These are phyloP conservation scores for Mycosphaerella sp. DNA, from an alignment of 2,329 filamentous ascomycete species.

Conservation along the genomic window DNA sequence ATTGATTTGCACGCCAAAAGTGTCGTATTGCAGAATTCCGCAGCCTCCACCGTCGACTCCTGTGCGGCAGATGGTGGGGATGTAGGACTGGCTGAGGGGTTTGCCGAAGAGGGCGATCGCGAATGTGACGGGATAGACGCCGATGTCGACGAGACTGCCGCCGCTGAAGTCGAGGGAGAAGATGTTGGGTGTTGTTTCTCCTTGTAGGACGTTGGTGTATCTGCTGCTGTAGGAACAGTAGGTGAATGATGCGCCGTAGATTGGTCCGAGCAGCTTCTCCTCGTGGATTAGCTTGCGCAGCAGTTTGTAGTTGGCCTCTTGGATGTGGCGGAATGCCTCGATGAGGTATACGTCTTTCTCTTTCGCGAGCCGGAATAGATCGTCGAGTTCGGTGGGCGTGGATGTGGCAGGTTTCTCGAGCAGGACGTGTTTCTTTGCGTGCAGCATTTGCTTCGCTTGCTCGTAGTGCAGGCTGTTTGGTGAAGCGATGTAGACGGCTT, in stretches of 20 bases:
- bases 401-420: constrained; percentile 47
- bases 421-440: constrained; percentile 44
- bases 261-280: constrained; percentile 36
- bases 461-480: constrained; percentile 45
- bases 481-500: constrained; percentile 46
- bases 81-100: constrained; percentile 39
- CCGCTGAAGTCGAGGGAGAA: constrained; percentile 45
- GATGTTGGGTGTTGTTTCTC: constrained; percentile 43
- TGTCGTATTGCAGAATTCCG: constrained; percentile 41
- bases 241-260: constrained; percentile 42
- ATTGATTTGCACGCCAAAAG: constrained; percentile 41
- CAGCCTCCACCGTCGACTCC: constrained; percentile 45
- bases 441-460: constrained; percentile 41
- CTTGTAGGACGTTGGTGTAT: constrained; percentile 44
- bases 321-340: constrained; percentile 47
- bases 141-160: constrained; percentile 45
- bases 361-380: constrained; percentile 40
- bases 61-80: constrained; percentile 40
- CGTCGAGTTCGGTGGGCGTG: constrained; percentile 39
- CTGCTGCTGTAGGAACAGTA: constrained; percentile 43
- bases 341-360: constrained; percentile 41
- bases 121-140: constrained; percentile 45
- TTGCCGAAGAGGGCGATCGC: constrained; percentile 45
- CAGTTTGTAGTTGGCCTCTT: constrained; percentile 46
- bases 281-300: constrained; percentile 35